Evolutionary conservation across 495 filamentous ascomycete genomes (phyloP).

Genomic region (Penicillium soppii): DNA sequence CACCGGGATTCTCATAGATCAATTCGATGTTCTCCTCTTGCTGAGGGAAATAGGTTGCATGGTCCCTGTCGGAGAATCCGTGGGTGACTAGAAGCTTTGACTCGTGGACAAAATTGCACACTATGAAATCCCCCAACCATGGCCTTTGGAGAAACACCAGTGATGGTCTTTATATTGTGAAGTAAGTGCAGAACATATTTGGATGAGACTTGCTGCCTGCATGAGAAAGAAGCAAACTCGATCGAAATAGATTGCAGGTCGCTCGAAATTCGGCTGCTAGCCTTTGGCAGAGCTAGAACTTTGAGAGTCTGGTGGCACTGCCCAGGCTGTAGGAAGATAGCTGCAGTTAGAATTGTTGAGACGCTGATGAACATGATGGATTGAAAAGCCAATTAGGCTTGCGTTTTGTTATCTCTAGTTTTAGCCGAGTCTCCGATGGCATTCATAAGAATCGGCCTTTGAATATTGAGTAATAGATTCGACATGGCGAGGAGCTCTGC

Average conservation of each 20-base stretch:
- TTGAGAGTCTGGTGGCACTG: not conserved
- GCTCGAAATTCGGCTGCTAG: not conserved
- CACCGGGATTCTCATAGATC: constrained; percentile 6
- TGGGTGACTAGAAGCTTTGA: no score
- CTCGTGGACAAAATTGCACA: no score
- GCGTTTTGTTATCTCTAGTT: no score
- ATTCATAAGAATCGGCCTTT: no score
- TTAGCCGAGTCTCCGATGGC: no score
- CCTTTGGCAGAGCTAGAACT: not conserved
- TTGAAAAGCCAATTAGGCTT: no score
- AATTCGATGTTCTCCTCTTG: constrained; percentile 13
- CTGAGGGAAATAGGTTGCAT: constrained; percentile 12
- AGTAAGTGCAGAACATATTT: constrained; percentile 22
- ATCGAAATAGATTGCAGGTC: constrained; percentile 23
- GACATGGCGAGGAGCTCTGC: no score
- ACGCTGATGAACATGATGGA: not conserved
- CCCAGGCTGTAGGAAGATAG: not conserved
- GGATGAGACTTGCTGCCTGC: constrained; percentile 24
- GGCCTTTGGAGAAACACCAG: constrained; percentile 13
- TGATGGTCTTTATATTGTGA: constrained; percentile 14
- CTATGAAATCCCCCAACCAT: constrained; percentile 27
- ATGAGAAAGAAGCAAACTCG: constrained; percentile 28
- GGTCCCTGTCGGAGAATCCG: constrained; percentile 10
- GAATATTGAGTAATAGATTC: no score
- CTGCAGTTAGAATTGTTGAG: not conserved